A percentile compares a stretch with the other conserved stretches of the same genome.
Evolutionary conservation across 164 flowering plant genomes (phyloP).

Genomic region (Magnolia kwangsiensis): DNA sequence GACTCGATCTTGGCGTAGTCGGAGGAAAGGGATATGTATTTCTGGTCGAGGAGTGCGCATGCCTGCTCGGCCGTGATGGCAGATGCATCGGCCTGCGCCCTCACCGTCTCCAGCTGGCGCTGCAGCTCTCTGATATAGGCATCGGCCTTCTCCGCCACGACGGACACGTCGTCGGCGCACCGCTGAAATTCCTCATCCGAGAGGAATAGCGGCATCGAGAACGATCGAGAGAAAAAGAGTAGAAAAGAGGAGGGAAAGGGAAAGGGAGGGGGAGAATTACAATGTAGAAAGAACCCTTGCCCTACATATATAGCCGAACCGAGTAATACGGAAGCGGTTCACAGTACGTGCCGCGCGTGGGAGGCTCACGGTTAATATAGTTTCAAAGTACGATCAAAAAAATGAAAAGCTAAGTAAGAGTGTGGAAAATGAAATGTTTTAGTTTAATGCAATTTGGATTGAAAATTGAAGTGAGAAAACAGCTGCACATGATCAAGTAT

Average conservation of each 20-base stretch:
- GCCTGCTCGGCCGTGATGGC: slow-evolving; percentile 86
- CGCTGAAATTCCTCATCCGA: slow-evolving; percentile 71
- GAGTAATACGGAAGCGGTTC: neutral
- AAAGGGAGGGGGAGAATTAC: too few relatives aligned
- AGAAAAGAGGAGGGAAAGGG: neutral
- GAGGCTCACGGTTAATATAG: too few relatives aligned
- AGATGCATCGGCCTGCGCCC: slow-evolving; percentile 77
- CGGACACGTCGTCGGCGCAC: slow-evolving; percentile 34
- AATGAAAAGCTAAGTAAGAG: too few relatives aligned
- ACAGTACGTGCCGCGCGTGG: too few relatives aligned
- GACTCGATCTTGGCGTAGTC: slow-evolving; percentile 60
- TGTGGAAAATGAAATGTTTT: too few relatives aligned
- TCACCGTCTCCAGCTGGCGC: slow-evolving; percentile 57
- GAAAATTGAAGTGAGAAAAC: too few relatives aligned
- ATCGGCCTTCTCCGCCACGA: slow-evolving; percentile 77
- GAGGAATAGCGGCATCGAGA: slow-evolving; percentile 72
- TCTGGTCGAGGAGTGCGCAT: slow-evolving; percentile 80
- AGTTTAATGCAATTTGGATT: too few relatives aligned
- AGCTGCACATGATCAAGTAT: too few relatives aligned
- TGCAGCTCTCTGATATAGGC: slow-evolving; percentile 48
- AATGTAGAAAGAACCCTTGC: neutral
- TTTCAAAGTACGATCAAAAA: too few relatives aligned
- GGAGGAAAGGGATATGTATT: slow-evolving; percentile 63
- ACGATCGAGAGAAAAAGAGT: neutral
- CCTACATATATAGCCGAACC: neutral